Conservation (phyloP, 2,329 filamentous ascomycete genomes). For the Penicillium sp. region DNA sequence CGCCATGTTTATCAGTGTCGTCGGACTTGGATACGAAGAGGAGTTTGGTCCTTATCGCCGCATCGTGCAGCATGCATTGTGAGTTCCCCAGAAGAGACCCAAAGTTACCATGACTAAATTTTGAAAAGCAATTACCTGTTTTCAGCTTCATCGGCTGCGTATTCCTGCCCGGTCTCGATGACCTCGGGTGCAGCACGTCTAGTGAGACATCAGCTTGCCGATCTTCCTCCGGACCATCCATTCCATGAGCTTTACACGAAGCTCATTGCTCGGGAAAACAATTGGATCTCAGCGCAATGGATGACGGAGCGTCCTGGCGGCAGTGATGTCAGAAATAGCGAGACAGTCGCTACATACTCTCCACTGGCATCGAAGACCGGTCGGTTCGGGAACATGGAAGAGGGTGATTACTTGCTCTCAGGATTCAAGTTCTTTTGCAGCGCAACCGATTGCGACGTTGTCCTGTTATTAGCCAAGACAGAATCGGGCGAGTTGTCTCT, state of each 20-base stretch:
- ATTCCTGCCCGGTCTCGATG: constrained; percentile 31
- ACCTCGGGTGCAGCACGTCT: constrained; percentile 29
- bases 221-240: constrained; percentile 22
- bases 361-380: constrained; percentile 24
- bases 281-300: constrained; percentile 75
- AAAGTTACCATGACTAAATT: not conserved
- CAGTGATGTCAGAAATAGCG: constrained; percentile 68
- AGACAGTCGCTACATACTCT: constrained; percentile 57
- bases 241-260: constrained; percentile 17
- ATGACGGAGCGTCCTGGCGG: constrained; percentile 73
- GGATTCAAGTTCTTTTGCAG: constrained; percentile 74
- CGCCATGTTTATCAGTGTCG: constrained; percentile 17
- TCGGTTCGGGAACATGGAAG: constrained; percentile 18
- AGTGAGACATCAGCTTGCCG: constrained; percentile 15
- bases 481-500: constrained; percentile 55
- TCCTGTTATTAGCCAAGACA: constrained; percentile 64
- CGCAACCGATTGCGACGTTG: constrained; percentile 65
- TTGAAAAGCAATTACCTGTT: constrained; percentile 27
- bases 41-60: constrained; percentile 24
- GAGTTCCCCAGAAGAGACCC: not conserved
- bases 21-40: constrained; percentile 28
- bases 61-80: constrained; percentile 30
- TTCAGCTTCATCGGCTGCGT: constrained; percentile 28
- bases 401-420: constrained; percentile 47
- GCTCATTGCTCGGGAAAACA: constrained; percentile 17